Percentiles rank a stretch among this genome's conserved stretches.
Evolutionary conservation across 2,329 filamentous ascomycete genomes (phyloP).

Genomic region (Colletotrichum falcatum): DNA sequence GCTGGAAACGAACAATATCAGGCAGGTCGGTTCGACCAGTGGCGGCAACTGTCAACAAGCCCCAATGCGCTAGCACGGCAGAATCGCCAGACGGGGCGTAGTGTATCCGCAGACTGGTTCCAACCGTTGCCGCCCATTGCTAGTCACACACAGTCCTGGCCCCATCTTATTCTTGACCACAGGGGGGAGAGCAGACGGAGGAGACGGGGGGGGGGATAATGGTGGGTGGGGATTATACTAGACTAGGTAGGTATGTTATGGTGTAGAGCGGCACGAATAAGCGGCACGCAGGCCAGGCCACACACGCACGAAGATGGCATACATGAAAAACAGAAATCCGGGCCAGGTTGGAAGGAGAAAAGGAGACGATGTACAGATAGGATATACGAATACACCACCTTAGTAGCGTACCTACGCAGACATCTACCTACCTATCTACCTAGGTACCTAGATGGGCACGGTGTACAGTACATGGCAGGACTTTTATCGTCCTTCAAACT

Average conservation of each 20-base stretch:
- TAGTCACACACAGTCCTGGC: constrained; percentile 1
- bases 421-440: no score
- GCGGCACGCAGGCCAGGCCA: not conserved
- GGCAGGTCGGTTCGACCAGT: constrained; percentile 8
- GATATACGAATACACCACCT: no score
- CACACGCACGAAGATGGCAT: not conserved
- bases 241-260: not conserved
- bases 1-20: constrained; percentile 24
- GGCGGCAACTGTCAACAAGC: constrained; percentile 24
- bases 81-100: constrained; percentile 24
- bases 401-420: no score
- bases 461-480: constrained; percentile 7
- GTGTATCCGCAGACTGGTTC: constrained; percentile 21
- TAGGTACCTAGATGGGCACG: not conserved
- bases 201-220: not conserved
- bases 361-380: no score
- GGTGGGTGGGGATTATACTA: not conserved
- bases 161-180: constrained; percentile 14
- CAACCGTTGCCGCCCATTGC: constrained; percentile 20
- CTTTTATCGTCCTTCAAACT: constrained; percentile 3
- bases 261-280: not conserved
- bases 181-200: constrained; percentile 1
- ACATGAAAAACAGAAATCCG: not conserved
- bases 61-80: constrained; percentile 22
- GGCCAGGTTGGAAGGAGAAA: not conserved